Evolutionary conservation across 768 basidiomycete genomes (phyloP).

Genomic region (Boletus eberwhitei): DNA sequence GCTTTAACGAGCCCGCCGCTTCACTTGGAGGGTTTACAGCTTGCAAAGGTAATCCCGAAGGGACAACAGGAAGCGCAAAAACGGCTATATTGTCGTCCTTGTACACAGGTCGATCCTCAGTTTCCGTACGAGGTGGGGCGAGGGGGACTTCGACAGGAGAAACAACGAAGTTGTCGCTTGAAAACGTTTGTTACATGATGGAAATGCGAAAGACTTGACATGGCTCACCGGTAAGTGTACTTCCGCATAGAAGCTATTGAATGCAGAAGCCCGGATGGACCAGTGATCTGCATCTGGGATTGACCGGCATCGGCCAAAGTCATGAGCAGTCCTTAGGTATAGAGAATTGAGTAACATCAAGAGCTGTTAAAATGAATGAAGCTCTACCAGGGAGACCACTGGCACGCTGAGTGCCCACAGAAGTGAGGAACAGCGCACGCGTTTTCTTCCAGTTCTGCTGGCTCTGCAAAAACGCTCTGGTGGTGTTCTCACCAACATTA

Average conservation of each 20-base stretch:
- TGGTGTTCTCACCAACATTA: constrained; percentile 81
- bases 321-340: constrained; percentile 65
- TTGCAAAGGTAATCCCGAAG: constrained; percentile 5
- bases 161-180: constrained; percentile 51
- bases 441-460: constrained; percentile 63
- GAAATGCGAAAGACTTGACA: not conserved
- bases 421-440: constrained; percentile 69
- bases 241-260: constrained; percentile 66
- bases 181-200: not conserved
- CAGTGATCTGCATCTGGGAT: constrained; percentile 55
- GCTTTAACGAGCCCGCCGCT: constrained; percentile 27
- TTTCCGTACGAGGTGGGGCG: constrained; percentile 11
- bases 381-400: constrained; percentile 71
- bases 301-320: constrained; percentile 70
- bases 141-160: constrained; percentile 43
- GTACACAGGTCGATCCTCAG: constrained; percentile 45
- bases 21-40: not conserved
- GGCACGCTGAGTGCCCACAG: constrained; percentile 55
- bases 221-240: constrained; percentile 58
- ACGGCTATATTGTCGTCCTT: constrained; percentile 62
- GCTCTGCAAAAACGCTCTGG: constrained; percentile 69
- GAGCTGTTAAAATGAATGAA: not conserved
- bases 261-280: constrained; percentile 73
- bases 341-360: not conserved
- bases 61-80: constrained; percentile 55